A percentile compares a stretch with the other conserved stretches of the same genome.
These are phyloP conservation scores for Thinopyrum obtusiflorum DNA, from an alignment of 202 grass and related monocot genomes.

Conservation along the genomic window DNA sequence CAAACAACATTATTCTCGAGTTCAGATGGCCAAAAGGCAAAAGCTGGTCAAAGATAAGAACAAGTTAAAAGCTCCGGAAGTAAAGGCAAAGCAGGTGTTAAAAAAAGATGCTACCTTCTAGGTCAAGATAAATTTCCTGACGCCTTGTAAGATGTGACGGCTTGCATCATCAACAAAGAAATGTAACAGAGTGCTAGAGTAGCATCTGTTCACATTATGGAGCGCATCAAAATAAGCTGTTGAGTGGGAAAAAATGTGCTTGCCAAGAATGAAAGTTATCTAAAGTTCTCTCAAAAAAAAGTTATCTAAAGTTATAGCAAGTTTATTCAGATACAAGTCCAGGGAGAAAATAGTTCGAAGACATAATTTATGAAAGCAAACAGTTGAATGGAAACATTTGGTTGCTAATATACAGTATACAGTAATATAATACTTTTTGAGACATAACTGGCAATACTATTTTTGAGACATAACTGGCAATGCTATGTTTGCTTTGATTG, in stretches of 20 bases:
- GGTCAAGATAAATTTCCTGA: slow-evolving; percentile 25
- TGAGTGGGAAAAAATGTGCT: background rate
- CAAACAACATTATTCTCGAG: background rate
- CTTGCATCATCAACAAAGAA: slow-evolving; percentile 18
- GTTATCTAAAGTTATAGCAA: background rate
- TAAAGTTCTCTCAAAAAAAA: background rate
- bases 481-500: background rate
- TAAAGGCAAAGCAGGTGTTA: slow-evolving; percentile 21
- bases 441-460: background rate
- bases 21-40: background rate
- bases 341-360: background rate
- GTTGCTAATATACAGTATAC: background rate
- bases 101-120: slow-evolving; percentile 29
- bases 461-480: background rate
- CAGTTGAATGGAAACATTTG: background rate
- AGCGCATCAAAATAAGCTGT: background rate
- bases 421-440: background rate
- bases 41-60: slow-evolving; percentile 13
- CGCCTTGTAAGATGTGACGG: slow-evolving; percentile 7
- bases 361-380: background rate
- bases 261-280: background rate
- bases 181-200: slow-evolving; percentile 3
- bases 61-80: slow-evolving; percentile 11
- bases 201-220: slow-evolving; percentile 5
- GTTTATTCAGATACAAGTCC: background rate